Base-by-base conservation (phyloP, 2,329 filamentous ascomycete species). In the Cladosporium sp. region DNA sequence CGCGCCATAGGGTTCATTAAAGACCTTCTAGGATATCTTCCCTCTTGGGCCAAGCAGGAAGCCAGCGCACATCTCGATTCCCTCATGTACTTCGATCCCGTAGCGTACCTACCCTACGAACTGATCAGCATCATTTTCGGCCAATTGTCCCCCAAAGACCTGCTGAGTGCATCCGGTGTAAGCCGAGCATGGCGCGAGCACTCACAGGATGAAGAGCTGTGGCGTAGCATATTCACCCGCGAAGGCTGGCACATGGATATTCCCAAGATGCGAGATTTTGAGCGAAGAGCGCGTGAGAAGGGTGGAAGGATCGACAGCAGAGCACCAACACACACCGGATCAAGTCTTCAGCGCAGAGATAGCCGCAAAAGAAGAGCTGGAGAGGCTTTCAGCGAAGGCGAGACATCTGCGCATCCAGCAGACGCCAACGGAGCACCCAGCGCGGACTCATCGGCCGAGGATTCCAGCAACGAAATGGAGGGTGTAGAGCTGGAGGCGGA, bases 21-120 rank as follows among this genome's bases (percentile, higher is more conserved):
- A 19, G 42, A 46, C 35, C 35, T 51, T 11, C 15, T 51, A 15
- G 41, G 19, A 27, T 39, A 30, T 20, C 36, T 51, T 29, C 49
- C 49, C 8, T 20, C 38, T 12, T 51, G 49, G 49, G 49, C 49
- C 15, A 51, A 51, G 29, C 41, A 45, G 30, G 25, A 51, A 5
- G 49, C 43, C 16, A 51, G 49, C 49, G 49, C 49, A 15, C 49
- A 51, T 18, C 49, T 51, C 15, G 36, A 51, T 8, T 46, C 49
- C 88, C 90, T 3, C 79, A 91, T 46, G 83, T 97, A 96, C 68
- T 92, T 96, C 70, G 88, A 98, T 69, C 95, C 95, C 49, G 83
- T 95, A 36, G 75, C 82, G 56, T 83, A 88, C 61, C 80, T 98
- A 0, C 93, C 93, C 0, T 83, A 88, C 20, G 93, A 98, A 67